Conservation (phyloP, 257 asterid genomes). For the Leonotis leonurus region DNA sequence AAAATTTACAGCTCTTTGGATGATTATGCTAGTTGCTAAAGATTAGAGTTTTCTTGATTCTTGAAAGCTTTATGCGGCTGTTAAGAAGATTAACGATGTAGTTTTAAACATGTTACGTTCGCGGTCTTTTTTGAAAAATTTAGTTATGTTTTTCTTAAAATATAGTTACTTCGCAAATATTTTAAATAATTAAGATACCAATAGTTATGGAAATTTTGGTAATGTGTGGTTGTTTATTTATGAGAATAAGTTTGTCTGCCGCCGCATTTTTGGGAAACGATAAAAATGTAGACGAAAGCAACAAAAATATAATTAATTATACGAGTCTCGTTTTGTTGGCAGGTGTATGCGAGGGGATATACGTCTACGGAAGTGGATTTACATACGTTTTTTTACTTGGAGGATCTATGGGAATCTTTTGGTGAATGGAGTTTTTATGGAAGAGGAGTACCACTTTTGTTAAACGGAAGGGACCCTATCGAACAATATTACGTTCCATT, state of each 20-base stretch:
- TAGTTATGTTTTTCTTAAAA: background rate
- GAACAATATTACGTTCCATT: slow-evolving; percentile 68
- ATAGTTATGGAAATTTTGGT: slow-evolving; percentile 7
- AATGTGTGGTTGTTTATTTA: slow-evolving; percentile 1
- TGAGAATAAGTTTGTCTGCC: background rate
- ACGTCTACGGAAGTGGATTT: slow-evolving; percentile 29
- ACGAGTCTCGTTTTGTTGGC: slow-evolving; percentile 17
- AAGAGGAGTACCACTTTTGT: slow-evolving; percentile 55
- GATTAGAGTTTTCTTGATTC: background rate
- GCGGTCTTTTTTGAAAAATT: background rate
- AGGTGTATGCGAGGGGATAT: slow-evolving; percentile 33
- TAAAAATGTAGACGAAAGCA: background rate
- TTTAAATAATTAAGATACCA: background rate
- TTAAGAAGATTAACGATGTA: slow-evolving; percentile 8
- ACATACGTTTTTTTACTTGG: slow-evolving; percentile 41
- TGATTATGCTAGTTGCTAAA: background rate
- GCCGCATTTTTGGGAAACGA: slow-evolving; percentile 8
- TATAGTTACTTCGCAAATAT: background rate
- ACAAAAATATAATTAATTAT: background rate
- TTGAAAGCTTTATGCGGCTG: background rate
- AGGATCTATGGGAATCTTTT: slow-evolving; percentile 64
- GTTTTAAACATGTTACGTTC: background rate
- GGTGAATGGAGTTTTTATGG: slow-evolving; percentile 60
- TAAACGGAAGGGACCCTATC: slow-evolving; percentile 38
- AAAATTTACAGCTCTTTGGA: background rate